Conservation (phyloP, 306 rosid genomes). For the Senna tora region DNA sequence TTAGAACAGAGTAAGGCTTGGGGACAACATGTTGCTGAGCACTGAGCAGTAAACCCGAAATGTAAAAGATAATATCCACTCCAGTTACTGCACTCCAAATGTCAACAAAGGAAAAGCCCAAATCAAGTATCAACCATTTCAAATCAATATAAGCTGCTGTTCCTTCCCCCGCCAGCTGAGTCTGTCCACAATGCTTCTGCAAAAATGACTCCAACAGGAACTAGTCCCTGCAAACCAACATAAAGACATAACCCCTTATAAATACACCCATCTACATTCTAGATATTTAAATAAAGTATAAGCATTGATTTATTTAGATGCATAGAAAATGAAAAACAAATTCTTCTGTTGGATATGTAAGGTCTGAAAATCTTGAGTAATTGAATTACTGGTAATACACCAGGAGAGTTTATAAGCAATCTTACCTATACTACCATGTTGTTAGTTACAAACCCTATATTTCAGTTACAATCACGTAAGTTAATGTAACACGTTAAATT, state of each 20-base stretch:
- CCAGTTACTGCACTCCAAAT: slow-evolving; percentile 18
- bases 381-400: no score
- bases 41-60: slow-evolving; percentile 18
- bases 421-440: not conserved
- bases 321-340: not conserved
- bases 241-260: slow-evolving; percentile 30
- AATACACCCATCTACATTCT: slow-evolving; percentile 3
- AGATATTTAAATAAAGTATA: not conserved
- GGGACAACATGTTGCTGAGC: slow-evolving; percentile 29
- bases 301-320: no score
- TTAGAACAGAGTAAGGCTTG: slow-evolving; percentile 21
- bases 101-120: not conserved
- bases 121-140: slow-evolving; percentile 34
- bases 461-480: not conserved
- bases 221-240: slow-evolving; percentile 70
- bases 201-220: slow-evolving; percentile 36
- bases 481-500: not conserved
- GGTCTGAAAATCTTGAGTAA: not conserved
- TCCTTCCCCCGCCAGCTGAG: slow-evolving; percentile 32
- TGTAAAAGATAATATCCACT: slow-evolving; percentile 21
- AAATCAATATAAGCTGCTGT: slow-evolving; percentile 5
- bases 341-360: not conserved
- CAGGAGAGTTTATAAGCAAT: no score
- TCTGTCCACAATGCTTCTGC: slow-evolving; percentile 27
- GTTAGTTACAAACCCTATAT: not conserved